phyloP scores from a whole-genome alignment of 1,139 yeast species.

The Taphrina betulina region DNA sequence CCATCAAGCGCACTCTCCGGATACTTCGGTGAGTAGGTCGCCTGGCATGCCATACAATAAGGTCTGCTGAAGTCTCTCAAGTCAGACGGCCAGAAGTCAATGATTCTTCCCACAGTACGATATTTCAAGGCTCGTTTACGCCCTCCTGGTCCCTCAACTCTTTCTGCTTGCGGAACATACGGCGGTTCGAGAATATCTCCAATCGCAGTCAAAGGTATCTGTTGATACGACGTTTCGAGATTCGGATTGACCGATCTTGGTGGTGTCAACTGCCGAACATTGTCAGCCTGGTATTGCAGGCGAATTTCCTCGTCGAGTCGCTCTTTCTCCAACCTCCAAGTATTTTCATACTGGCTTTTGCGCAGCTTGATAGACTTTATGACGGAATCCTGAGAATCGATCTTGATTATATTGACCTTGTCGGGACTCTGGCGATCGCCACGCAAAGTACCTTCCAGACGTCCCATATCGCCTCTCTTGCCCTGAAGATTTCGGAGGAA shows the following conservation, averaged over 20 bases:
- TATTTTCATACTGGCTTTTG: constrained; percentile 12
- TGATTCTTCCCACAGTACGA: constrained; percentile 31
- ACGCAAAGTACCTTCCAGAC: constrained; percentile 33
- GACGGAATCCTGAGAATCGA: constrained; percentile 5
- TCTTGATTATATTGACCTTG: constrained; percentile 13
- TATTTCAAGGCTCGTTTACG: constrained; percentile 20
- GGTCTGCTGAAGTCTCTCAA: constrained; percentile 33
- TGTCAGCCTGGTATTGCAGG: constrained; percentile 5
- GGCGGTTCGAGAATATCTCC: constrained; percentile 33
- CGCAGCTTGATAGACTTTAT: constrained; percentile 29
- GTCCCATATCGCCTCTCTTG: constrained; percentile 10
- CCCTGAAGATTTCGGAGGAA: constrained; percentile 27
- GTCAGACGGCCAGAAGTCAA: constrained; percentile 31
- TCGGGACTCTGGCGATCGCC: constrained; percentile 29
- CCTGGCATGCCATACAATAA: constrained; percentile 31
- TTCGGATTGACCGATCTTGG: constrained; percentile 27
- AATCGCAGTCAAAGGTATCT: constrained; percentile 29
- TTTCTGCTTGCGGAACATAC: constrained; percentile 13
- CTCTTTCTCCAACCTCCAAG: constrained; percentile 16
- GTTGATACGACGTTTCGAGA: constrained; percentile 22
- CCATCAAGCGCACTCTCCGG: no score
- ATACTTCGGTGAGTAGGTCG: constrained; percentile 14
- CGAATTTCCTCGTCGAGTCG: constrained; percentile 4
- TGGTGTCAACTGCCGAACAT: constrained; percentile 11
- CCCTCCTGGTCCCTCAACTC: constrained; percentile 6